Percentiles rank a stretch among this genome's conserved stretches.
phyloP scores from a whole-genome alignment of 768 basidiomycete species.

The Amanita phalloides region DNA sequence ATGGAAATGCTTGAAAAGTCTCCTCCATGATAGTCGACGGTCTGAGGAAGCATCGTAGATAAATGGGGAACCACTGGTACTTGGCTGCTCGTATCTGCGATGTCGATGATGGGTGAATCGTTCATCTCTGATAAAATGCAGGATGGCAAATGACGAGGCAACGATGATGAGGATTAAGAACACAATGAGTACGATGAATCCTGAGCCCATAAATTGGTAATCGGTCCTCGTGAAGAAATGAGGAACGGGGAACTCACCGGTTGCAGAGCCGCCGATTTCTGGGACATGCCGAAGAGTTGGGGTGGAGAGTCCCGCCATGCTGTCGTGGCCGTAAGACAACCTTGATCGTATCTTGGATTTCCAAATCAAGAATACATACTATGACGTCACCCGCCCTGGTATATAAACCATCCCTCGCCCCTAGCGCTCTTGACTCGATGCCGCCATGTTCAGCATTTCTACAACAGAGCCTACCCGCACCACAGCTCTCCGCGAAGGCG shows the following conservation, averaged over 20 bases:
- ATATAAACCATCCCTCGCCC: background rate
- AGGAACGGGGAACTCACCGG: background rate
- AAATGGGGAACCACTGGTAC: background rate
- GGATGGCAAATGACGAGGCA: background rate
- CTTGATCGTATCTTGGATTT: background rate
- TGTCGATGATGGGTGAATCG: background rate
- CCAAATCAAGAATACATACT: background rate
- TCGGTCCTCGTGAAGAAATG: background rate
- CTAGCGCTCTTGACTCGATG: background rate
- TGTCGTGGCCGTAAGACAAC: background rate
- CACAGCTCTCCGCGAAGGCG: background rate
- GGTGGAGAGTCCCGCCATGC: background rate
- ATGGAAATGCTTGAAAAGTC: background rate
- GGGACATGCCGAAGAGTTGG: background rate
- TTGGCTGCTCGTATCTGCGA: background rate
- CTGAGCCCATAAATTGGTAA: background rate
- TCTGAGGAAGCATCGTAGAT: background rate
- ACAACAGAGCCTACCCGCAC: background rate
- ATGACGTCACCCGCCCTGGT: background rate
- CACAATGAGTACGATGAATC: constrained; percentile 4
- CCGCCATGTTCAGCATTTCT: background rate
- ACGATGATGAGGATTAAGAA: background rate
- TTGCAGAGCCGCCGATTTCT: constrained; percentile 4
- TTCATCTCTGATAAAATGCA: background rate
- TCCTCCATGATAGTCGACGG: background rate